These are phyloP conservation scores for Dipteronia sinensis DNA, from an alignment of 345 rosid genomes.

Conservation along the genomic window DNA sequence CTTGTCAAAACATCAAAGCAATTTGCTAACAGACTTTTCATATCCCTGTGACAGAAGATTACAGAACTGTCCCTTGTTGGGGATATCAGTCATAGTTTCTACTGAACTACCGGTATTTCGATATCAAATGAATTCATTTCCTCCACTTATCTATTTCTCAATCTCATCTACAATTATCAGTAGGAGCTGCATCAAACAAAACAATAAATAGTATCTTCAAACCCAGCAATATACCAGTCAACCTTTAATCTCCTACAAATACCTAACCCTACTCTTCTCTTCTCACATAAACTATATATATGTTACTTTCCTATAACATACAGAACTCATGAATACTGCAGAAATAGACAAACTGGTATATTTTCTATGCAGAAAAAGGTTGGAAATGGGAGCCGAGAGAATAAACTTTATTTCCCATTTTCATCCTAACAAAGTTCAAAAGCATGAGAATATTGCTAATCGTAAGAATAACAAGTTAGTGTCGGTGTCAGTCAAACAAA, in stretches of 20 bases:
- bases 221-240: not conserved
- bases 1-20: not conserved
- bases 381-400: not conserved
- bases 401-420: not conserved
- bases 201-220: not conserved
- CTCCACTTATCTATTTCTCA: not conserved
- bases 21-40: not conserved
- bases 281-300: not conserved
- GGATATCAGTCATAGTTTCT: not conserved
- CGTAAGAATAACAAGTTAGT: not conserved
- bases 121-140: too few species aligned
- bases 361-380: not conserved
- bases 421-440: not conserved
- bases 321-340: not conserved
- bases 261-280: not conserved
- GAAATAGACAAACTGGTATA: not conserved
- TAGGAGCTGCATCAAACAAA: not conserved
- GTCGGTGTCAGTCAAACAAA: not conserved
- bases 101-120: not conserved
- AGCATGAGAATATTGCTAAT: not conserved
- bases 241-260: not conserved
- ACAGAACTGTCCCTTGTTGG: not conserved
- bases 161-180: not conserved
- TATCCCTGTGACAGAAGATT: not conserved
- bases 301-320: not conserved